Evolutionary conservation across 495 filamentous ascomycete genomes (phyloP).

Genomic region (Chaetomium fimeti): DNA sequence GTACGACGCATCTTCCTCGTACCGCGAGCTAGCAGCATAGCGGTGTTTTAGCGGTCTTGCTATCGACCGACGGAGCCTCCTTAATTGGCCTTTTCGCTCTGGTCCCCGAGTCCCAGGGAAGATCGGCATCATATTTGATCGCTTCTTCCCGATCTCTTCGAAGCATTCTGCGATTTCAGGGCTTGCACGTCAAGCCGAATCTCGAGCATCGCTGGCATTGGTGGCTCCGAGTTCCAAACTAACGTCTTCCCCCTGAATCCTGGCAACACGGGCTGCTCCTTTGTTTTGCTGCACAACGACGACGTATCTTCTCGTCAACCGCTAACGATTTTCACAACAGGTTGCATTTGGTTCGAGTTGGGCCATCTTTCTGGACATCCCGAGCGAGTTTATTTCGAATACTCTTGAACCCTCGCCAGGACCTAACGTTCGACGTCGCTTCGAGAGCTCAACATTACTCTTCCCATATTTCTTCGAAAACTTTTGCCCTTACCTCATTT

Average conservation of each 20-base stretch:
- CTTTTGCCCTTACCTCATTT: conserved; percentile 21
- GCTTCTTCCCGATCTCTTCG: background rate
- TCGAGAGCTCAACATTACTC: conserved; percentile 1
- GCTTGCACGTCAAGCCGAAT: background rate
- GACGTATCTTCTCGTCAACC: background rate
- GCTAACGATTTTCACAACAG: conserved; percentile 4
- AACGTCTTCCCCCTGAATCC: background rate
- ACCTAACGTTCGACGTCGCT: background rate
- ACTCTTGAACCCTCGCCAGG: background rate
- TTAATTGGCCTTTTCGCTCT: no score
- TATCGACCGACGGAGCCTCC: no score
- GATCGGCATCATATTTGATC: no score
- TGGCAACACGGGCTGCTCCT: background rate
- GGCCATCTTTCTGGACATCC: conserved; percentile 10
- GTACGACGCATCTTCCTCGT: no score
- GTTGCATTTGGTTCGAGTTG: conserved; percentile 12
- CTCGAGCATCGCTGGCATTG: background rate
- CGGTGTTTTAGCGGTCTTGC: no score
- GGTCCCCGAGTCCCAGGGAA: no score
- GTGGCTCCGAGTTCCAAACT: background rate
- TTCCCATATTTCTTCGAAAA: conserved; percentile 17
- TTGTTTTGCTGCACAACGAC: background rate
- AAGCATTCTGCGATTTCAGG: background rate
- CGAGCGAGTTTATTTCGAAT: conserved; percentile 7
- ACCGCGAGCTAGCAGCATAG: no score